Percentiles rank a stretch among this genome's conserved stretches.
These are phyloP conservation scores for Diaporthe sp. DNA, from an alignment of 2,329 filamentous ascomycete species.

Conservation along the genomic window DNA sequence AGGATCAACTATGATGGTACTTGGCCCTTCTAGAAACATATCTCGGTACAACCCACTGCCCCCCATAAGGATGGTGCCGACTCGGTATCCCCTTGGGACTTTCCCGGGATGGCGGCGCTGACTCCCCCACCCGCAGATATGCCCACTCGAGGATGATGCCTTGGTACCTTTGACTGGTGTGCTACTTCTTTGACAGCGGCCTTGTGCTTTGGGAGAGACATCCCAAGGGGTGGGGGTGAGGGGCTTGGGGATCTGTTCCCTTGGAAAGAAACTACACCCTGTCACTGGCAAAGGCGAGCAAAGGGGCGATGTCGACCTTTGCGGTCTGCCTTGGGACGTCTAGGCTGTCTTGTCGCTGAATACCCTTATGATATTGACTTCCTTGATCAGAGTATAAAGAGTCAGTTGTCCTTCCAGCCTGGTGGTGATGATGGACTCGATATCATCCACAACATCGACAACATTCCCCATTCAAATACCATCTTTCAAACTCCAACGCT, in stretches of 20 bases:
- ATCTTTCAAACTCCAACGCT: neutral
- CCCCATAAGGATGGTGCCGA: neutral
- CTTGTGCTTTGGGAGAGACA: neutral
- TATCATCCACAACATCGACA: neutral
- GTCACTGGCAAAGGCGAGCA: conserved; percentile 1
- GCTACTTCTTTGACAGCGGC: neutral
- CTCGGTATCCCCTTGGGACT: conserved; percentile 1
- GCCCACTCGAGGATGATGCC: neutral
- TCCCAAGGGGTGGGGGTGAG: conserved; percentile 16
- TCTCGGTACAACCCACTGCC: neutral
- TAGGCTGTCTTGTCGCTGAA: neutral
- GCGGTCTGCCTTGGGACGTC: conserved; percentile 6
- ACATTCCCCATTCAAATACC: neutral
- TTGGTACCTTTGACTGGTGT: conserved; percentile 17
- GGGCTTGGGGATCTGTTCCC: conserved; percentile 8
- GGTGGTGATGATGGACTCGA: neutral
- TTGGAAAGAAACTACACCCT: neutral
- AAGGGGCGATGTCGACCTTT: neutral
- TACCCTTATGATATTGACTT: neutral
- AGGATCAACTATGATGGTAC: conserved; percentile 19
- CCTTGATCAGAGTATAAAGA: conserved; percentile 15
- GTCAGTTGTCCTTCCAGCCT: neutral
- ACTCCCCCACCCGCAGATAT: conserved; percentile 1
- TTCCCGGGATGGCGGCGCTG: neutral
- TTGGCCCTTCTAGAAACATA: conserved; percentile 18